Conservation (phyloP, 129 eudicot genomes). For the Flaveria brownii region DNA sequence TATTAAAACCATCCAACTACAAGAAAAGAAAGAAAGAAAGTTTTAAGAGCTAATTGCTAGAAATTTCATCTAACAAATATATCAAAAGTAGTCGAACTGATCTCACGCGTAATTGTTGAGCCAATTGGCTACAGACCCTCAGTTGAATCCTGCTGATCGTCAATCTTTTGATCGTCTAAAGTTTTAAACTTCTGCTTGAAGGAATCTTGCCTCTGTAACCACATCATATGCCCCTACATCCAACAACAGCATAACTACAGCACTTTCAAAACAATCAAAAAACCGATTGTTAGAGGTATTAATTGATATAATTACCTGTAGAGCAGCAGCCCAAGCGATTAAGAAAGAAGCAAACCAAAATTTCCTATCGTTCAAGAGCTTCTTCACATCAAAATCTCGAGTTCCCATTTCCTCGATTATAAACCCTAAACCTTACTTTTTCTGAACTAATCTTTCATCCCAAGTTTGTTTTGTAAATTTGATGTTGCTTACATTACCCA, state of each 20-base stretch:
- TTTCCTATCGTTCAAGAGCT: slow-evolving; percentile 61
- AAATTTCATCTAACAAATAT: not conserved
- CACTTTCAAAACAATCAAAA: not conserved
- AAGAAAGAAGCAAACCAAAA: slow-evolving; percentile 83
- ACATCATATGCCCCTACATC: slow-evolving; percentile 92
- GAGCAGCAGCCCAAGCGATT: slow-evolving; percentile 90
- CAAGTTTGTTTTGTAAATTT: slow-evolving; percentile 7
- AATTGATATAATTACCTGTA: slow-evolving; percentile 54
- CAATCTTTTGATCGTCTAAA: slow-evolving; percentile 39
- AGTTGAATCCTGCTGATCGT: slow-evolving; percentile 36
- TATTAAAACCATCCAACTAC: slow-evolving; percentile 7
- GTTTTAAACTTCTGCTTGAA: slow-evolving; percentile 86
- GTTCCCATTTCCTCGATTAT: slow-evolving; percentile 47
- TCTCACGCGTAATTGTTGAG: not conserved
- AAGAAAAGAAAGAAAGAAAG: not conserved
- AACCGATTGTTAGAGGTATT: not conserved
- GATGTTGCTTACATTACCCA: slow-evolving; percentile 9
- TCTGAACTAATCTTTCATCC: not conserved
- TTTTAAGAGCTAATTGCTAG: not conserved
- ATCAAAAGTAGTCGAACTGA: slow-evolving; percentile 5
- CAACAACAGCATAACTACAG: not conserved
- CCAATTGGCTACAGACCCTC: slow-evolving; percentile 23
- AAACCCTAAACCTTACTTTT: slow-evolving; percentile 34
- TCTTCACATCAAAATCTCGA: slow-evolving; percentile 46
- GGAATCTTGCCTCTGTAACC: slow-evolving; percentile 83